Evolutionary conservation across 768 basidiomycete genomes (phyloP).

Genomic region (Agaricus subrufescens): DNA sequence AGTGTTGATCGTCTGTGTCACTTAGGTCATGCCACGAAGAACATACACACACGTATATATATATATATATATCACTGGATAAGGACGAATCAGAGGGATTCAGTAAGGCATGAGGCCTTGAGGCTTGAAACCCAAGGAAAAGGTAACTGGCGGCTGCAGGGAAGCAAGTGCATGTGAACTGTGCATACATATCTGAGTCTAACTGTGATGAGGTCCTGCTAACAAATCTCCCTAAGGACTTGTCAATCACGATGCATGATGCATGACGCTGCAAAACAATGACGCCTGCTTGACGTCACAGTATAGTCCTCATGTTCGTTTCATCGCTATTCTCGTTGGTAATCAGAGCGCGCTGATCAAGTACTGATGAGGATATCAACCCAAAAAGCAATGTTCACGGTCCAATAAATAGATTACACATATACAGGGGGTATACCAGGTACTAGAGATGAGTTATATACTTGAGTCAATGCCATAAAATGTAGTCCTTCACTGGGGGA

Average conservation of each 20-base stretch:
- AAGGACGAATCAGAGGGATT: not conserved
- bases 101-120: not conserved
- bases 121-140: not conserved
- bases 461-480: not conserved
- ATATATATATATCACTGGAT: not conserved
- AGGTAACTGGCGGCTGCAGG: not conserved
- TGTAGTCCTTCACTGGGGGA: not conserved
- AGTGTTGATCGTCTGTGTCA: too few relatives aligned
- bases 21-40: too few relatives aligned
- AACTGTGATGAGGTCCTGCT: not conserved
- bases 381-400: not conserved
- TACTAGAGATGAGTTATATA: not conserved
- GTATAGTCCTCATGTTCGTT: not conserved
- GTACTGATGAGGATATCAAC: not conserved
- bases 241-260: not conserved
- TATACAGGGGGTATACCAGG: not conserved
- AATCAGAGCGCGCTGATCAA: not conserved
- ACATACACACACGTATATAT: not conserved
- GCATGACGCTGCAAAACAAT: not conserved
- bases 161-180: not conserved
- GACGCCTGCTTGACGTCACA: slow-evolving; percentile 6
- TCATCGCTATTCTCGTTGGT: not conserved
- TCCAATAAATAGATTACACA: slow-evolving; percentile 6
- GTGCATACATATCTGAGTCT: not conserved
- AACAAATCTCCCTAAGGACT: not conserved